Conservation (phyloP, 805 yeast genomes). For the Torulaspora delbrueckii region DNA sequence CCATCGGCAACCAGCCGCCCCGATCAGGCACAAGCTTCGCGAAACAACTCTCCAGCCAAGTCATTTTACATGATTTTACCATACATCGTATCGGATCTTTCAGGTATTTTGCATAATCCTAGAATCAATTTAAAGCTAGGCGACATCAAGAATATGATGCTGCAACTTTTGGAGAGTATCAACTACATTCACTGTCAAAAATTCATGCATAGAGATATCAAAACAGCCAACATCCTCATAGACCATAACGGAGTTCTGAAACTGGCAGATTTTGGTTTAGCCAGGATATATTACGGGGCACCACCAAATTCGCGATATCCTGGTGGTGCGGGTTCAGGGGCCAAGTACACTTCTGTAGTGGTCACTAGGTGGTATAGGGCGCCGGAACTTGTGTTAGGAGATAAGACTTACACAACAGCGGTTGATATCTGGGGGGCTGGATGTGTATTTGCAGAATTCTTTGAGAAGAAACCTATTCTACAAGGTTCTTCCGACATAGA, state of each 20-base stretch:
- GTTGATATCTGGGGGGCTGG: conserved; percentile 98
- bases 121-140: conserved; percentile 52
- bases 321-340: conserved; percentile 42
- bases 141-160: conserved; percentile 78
- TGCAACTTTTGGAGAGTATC: conserved; percentile 73
- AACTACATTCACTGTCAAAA: conserved; percentile 60
- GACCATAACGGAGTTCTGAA: conserved; percentile 73
- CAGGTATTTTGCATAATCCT: conserved; percentile 84
- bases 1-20: conserved; percentile 21
- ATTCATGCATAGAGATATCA: conserved; percentile 82
- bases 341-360: conserved; percentile 59
- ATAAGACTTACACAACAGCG: conserved; percentile 82
- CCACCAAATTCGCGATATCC: conserved; percentile 47
- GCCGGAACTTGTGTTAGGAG: conserved; percentile 87
- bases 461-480: conserved; percentile 72
- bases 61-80: conserved; percentile 83
- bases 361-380: conserved; percentile 98
- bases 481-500: conserved; percentile 83
- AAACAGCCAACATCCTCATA: conserved; percentile 89
- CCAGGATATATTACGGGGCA: conserved; percentile 63
- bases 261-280: conserved; percentile 94
- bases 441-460: conserved; percentile 90
- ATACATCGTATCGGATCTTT: conserved; percentile 86
- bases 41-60: conserved; percentile 16
- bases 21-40: conserved; percentile 10